Evolutionary conservation across 108 stramenopile genomes (phyloP), one percentile per base, ranked within the genome.

Genomic region (Nitzschia putrida): DNA sequence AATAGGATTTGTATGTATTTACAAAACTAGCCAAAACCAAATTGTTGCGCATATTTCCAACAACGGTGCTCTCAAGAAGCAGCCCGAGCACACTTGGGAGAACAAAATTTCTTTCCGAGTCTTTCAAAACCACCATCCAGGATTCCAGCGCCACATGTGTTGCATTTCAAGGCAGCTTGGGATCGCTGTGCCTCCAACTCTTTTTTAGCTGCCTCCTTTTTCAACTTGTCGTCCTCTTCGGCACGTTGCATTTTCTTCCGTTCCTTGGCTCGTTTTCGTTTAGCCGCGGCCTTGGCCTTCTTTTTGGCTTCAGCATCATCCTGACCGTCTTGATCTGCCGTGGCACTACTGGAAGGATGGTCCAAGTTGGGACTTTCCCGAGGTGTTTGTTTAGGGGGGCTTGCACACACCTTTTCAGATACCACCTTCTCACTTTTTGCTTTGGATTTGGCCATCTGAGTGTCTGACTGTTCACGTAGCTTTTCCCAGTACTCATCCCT

Each of bases 111-210:
- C 16, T 50, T 29, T 22, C 80, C 86, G 64, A 74, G 80, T 72
- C 79, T 81, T 41, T 84, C 83, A 72, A 82, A 84, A 2, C 83
- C 86, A 72, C 49, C 43, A 20, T 75, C 83, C 21, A 84, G 58
- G 3, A 87, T 73, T 6, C 86, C 86, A n/a, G 57, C 51, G 0
- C 75, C 79, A 72, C 86, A 87, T 41, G 69, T 53, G 2, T 40
- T 72, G 60, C 86, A 87, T 57, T 78, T 74, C 5, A 57, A 34
- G 13, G 52, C 44, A 50, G 78, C 78, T 18, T 41, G 64, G 14
- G 42, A 77, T 66, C 72, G 77, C 54, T 81, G 45, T 47, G 64
- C 79, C 20, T 56, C 52, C 18, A 80, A 39, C 18, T 68, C 73
- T 10, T 70, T 20, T 45, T 68, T 69, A 8, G 39, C 39, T 24